phyloP scores from a whole-genome alignment of 2,329 filamentous ascomycete genomes.

The Neurospora crassa region DNA sequence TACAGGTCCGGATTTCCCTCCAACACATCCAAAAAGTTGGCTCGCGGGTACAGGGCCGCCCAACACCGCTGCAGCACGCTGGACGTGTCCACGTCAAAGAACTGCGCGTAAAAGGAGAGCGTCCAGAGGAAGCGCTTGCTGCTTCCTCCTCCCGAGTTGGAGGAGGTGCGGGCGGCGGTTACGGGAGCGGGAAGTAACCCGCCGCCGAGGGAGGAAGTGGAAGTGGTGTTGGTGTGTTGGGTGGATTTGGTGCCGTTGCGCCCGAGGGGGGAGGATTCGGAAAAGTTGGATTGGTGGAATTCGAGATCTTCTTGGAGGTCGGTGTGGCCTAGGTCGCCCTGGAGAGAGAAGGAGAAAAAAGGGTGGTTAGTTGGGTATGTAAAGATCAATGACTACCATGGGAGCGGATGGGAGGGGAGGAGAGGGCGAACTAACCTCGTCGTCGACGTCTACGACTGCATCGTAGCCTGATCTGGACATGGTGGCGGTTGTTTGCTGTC shows the following conservation, averaged over 20 bases:
- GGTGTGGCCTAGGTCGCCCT: conserved; percentile 97
- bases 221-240: conserved; percentile 11
- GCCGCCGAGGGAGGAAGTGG: conserved; percentile 27
- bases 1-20: conserved; percentile 97
- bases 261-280: conserved; percentile 42
- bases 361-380: neutral
- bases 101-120: conserved; percentile 89
- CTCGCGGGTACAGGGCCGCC: conserved; percentile 79
- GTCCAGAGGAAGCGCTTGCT: conserved; percentile 89
- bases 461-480: conserved; percentile 90
- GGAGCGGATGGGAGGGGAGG: neutral
- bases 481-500: conserved; percentile 17
- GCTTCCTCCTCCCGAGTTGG: conserved; percentile 21
- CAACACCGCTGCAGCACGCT: conserved; percentile 81
- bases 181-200: conserved; percentile 41
- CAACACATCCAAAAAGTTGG: conserved; percentile 92
- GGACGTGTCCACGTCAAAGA: conserved; percentile 95
- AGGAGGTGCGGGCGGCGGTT: conserved; percentile 29
- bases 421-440: conserved; percentile 55
- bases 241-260: conserved; percentile 35
- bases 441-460: conserved; percentile 94
- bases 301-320: conserved; percentile 98
- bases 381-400: neutral
- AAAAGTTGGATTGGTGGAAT: conserved; percentile 90
- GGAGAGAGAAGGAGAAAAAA: conserved; percentile 13